Evolutionary conservation across 352 stramenopile genomes (phyloP), one percentile per base, ranked within the genome.

Genomic region (Pythium graminicola): DNA sequence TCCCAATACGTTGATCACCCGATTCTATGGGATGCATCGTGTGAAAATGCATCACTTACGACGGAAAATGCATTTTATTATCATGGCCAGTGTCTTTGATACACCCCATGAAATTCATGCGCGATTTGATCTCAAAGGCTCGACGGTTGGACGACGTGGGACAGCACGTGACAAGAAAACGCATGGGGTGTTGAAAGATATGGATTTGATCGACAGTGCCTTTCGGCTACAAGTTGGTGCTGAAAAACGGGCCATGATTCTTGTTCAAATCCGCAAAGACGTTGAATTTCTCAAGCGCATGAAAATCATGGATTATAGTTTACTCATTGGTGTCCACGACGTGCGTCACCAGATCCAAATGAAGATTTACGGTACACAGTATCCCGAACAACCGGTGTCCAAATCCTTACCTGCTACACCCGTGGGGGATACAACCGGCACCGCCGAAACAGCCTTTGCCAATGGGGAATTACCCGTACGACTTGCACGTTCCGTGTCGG

Each of bases 11-110:
- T 64, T 94, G 14, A 72, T 97, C 29, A 96, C 84, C 31, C 89
- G 93, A 50, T 96, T 96, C 52, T 92, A 86, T 52, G 88, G 88
- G 0, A 97, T 98, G 87, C 96, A 98, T 65, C 93, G 84, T 54
- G 93, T 96, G 65, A 85, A 81, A 57, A 92, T 97, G 53, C 89
- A 72, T 11, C 68, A 96, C 60, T 95, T 95, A 65, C 81, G 89
- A 57, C 89, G 89, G 46, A 76, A 80, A 9, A 94, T 96, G 50
- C 93, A 90, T 52, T 97, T 97, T 57, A 76, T 96, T 47, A 85
- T 97, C 27, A 97, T 97, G 88, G 85, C 92, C 48, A 97, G 96
- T 44, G 67, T 97, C 14, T 96, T 97, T 57, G 76, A 84, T 44
- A 71, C 82, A 4, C 78, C 70, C 47, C 65, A 83, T 27, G 50